A percentile compares a stretch with the other conserved stretches of the same genome.
Evolutionary conservation across 164 flowering plant genomes (phyloP).

Genomic region (Tinospora cordifolia): DNA sequence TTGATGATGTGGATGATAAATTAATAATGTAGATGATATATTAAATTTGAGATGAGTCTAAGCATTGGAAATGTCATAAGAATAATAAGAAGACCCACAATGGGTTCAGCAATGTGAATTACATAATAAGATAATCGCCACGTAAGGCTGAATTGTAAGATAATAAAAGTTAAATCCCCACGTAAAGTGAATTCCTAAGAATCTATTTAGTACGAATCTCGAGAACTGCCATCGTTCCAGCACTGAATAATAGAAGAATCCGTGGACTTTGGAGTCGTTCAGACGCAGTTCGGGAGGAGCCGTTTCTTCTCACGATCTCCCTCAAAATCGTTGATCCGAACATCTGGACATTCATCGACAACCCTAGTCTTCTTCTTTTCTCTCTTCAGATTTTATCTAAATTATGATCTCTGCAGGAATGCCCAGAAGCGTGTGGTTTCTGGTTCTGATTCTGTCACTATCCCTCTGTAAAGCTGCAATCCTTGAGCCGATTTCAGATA

Average conservation of each 20-base stretch:
- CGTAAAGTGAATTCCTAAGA: too few species aligned
- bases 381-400: background rate
- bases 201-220: too few species aligned
- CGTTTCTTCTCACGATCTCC: background rate
- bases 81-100: too few species aligned
- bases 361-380: background rate
- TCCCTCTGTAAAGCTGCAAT: constrained; percentile 44
- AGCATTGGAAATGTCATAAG: too few species aligned
- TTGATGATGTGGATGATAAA: too few species aligned
- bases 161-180: too few species aligned
- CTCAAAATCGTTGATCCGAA: background rate
- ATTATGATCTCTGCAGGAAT: constrained; percentile 34
- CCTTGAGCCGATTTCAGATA: constrained; percentile 59
- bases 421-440: constrained; percentile 46
- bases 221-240: background rate
- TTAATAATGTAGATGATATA: too few species aligned
- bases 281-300: background rate
- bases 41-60: too few species aligned
- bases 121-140: too few species aligned
- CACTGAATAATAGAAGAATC: too few species aligned
- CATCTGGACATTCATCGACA: background rate
- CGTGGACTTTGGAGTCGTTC: background rate
- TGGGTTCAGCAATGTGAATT: too few species aligned
- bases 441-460: constrained; percentile 35
- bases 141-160: too few species aligned